phyloP scores from a whole-genome alignment of 2,329 filamentous ascomycete genomes.

The Huntiella omanensis region DNA sequence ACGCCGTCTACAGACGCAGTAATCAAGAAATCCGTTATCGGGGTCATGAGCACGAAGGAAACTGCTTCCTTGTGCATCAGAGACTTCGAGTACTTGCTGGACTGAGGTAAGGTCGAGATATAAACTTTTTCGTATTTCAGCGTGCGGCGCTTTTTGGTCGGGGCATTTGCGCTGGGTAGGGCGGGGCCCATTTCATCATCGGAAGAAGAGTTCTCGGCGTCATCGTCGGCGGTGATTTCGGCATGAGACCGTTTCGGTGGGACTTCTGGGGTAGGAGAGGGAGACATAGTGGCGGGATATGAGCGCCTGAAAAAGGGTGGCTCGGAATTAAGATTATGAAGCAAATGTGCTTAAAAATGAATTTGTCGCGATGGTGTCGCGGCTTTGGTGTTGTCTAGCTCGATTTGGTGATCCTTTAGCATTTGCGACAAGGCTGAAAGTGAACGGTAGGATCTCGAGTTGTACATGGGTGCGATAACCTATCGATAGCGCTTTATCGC shows the following conservation, averaged over 20 bases:
- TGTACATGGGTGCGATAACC: no score
- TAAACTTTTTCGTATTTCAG: constrained; percentile 93
- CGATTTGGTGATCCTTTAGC: background rate
- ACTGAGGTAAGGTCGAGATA: constrained; percentile 68
- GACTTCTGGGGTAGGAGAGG: constrained; percentile 2
- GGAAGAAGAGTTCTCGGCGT: constrained; percentile 34
- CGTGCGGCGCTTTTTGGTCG: constrained; percentile 78
- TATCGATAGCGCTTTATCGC: constrained; percentile 10
- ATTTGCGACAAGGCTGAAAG: constrained; percentile 3
- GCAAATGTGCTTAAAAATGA: background rate
- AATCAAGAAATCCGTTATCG: constrained; percentile 83
- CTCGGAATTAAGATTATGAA: background rate
- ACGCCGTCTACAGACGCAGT: constrained; percentile 89
- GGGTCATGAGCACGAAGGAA: constrained; percentile 72
- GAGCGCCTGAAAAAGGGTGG: background rate
- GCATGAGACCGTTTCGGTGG: constrained; percentile 31
- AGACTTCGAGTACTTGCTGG: constrained; percentile 74
- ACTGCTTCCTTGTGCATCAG: constrained; percentile 97
- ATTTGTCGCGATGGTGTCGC: background rate
- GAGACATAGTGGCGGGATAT: constrained; percentile 5
- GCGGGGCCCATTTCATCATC: constrained; percentile 89
- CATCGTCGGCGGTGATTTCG: constrained; percentile 28
- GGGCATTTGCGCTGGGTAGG: constrained; percentile 51
- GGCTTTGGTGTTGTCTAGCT: constrained; percentile 1
- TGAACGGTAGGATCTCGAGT: no score